A percentile compares a stretch with the other conserved stretches of the same genome.
Conservation (phyloP, 257 asterid species). For the Voacanga thouarsii region DNA sequence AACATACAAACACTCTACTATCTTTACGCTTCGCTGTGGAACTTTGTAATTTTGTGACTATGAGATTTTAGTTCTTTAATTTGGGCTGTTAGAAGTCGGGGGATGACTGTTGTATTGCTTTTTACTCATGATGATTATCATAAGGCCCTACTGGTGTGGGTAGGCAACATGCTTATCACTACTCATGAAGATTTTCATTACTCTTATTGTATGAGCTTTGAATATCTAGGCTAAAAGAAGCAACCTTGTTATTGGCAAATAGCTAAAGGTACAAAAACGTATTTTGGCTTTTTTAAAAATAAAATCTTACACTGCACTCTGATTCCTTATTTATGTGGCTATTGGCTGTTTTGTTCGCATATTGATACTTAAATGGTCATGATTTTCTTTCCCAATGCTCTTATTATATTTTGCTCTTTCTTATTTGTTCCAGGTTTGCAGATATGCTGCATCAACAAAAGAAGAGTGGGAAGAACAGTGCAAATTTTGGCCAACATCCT, state of each 20-base stretch:
- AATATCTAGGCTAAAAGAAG: background rate
- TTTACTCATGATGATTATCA: background rate
- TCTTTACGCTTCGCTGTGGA: background rate
- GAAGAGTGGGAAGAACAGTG: conserved; percentile 98
- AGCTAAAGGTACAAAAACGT: background rate
- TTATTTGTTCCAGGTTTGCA: conserved; percentile 57
- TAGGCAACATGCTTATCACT: background rate
- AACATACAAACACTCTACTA: background rate
- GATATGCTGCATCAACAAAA: conserved; percentile 77
- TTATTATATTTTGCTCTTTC: background rate
- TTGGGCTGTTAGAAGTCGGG: background rate
- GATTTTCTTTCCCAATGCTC: background rate
- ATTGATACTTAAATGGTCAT: background rate
- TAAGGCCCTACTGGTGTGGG: background rate
- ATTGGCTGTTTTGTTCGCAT: background rate
- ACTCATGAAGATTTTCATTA: background rate
- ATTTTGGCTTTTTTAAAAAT: background rate
- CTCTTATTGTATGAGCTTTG: background rate
- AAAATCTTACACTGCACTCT: background rate
- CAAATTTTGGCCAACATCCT: conserved; percentile 96
- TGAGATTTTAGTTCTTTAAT: background rate
- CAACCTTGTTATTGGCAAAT: background rate
- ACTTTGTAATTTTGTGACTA: background rate
- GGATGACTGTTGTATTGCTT: background rate
- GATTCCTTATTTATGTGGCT: background rate